Evolutionary conservation across 1,284 basidiomycete species (phyloP).

Genomic region (Cutaneotrichosporon mucoides): DNA sequence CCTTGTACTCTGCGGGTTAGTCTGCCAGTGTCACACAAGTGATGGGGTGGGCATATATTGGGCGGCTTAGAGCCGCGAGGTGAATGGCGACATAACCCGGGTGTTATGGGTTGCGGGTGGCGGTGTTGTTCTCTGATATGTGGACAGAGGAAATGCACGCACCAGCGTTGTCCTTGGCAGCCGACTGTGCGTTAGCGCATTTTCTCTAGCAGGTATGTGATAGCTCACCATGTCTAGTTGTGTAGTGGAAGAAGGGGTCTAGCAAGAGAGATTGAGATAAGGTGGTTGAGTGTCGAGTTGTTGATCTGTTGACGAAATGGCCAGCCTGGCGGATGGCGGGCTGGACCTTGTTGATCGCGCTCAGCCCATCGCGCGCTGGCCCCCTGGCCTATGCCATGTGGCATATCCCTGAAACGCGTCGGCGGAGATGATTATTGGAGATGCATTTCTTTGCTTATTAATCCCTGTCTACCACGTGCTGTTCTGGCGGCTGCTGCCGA

Average conservation of each 20-base stretch:
- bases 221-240: conserved; percentile 1
- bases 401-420: background rate
- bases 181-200: conserved; percentile 14
- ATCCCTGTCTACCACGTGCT: background rate
- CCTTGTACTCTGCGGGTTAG: conserved; percentile 70
- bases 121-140: no score
- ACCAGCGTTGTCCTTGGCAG: conserved; percentile 23
- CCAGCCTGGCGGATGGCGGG: no score
- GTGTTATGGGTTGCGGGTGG: no score
- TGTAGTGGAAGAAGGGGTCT: background rate
- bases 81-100: no score
- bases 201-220: no score
- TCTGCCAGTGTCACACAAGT: background rate
- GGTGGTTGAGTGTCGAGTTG: background rate
- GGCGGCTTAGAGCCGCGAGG: no score
- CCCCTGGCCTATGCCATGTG: background rate
- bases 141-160: background rate
- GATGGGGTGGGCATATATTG: background rate
- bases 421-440: background rate
- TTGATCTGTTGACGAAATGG: background rate
- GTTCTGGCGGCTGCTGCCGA: no score
- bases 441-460: background rate
- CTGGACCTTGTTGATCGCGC: conserved; percentile 5
- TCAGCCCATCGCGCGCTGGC: background rate
- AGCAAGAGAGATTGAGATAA: background rate